Percentiles rank a stretch among this genome's conserved stretches.
Conservation (phyloP, 2,329 filamentous ascomycete genomes). For the Dryadomyces quercivorus region DNA sequence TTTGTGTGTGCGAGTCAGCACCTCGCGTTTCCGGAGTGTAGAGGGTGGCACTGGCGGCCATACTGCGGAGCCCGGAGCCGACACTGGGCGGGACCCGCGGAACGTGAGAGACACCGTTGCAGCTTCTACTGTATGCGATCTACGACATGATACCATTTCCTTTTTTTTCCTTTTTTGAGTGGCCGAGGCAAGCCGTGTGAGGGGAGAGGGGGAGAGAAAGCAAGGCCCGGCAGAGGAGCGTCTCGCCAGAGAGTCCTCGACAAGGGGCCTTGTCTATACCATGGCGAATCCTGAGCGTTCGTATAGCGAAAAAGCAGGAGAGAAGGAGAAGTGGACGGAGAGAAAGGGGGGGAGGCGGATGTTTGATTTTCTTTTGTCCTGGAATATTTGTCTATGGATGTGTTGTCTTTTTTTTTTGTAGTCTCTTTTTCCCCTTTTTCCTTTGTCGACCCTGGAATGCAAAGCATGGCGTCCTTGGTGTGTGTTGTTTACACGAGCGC, state of each 20-base stretch:
- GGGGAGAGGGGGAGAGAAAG: neutral
- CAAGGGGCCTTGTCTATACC: too few species aligned
- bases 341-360: neutral
- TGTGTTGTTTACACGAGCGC: neutral
- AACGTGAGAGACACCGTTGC: neutral
- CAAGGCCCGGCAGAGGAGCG: neutral
- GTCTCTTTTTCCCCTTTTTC: neutral
- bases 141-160: conserved; percentile 13
- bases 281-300: neutral
- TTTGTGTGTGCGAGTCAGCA: neutral
- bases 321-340: neutral
- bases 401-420: neutral
- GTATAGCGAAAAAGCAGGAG: neutral
- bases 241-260: too few species aligned
- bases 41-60: conserved; percentile 1
- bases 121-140: conserved; percentile 6
- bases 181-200: neutral
- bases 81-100: neutral
- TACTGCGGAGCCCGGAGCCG: neutral
- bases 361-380: neutral
- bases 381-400: neutral
- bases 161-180: neutral
- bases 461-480: conserved; percentile 6
- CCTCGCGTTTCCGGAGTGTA: neutral
- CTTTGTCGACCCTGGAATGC: neutral